Evolutionary conservation across 495 filamentous ascomycete genomes (phyloP).

Genomic region (Bacidia rubella): DNA sequence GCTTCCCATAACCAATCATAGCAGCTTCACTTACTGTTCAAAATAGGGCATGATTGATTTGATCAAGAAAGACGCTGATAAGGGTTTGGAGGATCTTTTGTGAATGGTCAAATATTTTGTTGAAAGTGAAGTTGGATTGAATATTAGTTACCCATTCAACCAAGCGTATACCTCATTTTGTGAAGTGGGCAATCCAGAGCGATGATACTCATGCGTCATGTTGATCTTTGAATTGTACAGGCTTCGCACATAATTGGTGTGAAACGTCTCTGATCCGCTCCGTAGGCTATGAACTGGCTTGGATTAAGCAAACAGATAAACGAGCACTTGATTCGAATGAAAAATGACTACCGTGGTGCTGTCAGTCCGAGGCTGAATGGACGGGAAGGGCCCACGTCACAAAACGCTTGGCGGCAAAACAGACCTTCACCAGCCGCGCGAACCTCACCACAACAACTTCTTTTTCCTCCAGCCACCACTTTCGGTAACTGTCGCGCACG

Average conservation of each 20-base stretch:
- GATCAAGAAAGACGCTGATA: conserved; percentile 88
- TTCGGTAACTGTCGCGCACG: neutral
- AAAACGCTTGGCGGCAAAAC: too few species aligned
- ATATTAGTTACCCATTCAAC: neutral
- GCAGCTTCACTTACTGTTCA: conserved; percentile 1
- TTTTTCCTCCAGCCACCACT: neutral
- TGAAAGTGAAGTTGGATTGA: neutral
- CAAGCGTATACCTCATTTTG: too few species aligned
- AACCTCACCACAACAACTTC: conserved; percentile 19
- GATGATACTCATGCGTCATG: neutral
- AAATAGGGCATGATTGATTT: conserved; percentile 80
- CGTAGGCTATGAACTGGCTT: too few species aligned
- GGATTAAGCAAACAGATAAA: too few species aligned
- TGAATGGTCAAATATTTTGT: conserved; percentile 21
- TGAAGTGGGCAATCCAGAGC: too few species aligned
- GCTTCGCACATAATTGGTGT: too few species aligned
- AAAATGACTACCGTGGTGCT: too few species aligned
- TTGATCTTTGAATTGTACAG: too few species aligned
- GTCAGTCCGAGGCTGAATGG: conserved; percentile 39
- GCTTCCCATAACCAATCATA: conserved; percentile 12
- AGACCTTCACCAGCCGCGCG: too few species aligned
- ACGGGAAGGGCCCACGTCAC: too few species aligned
- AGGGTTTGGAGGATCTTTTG: conserved; percentile 76
- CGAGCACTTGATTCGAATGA: too few species aligned
- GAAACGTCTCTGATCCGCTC: too few species aligned